A percentile compares a stretch with the other conserved stretches of the same genome.
phyloP scores from a whole-genome alignment of 176 grass and related monocot species.

The Rhynchospora pubera region DNA sequence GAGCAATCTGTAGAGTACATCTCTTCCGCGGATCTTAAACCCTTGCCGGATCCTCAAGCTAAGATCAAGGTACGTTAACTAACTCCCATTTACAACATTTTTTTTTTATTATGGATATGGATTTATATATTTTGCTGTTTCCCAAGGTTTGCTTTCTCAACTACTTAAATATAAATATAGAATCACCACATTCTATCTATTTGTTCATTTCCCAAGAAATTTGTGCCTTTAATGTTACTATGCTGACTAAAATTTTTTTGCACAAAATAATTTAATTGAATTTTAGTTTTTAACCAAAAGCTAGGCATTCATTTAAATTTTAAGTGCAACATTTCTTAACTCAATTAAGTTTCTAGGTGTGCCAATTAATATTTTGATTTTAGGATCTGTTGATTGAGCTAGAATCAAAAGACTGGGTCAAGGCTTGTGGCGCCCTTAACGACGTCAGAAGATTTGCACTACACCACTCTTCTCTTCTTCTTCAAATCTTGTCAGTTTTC shows the following conservation, averaged over 20 bases:
- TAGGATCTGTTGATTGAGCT: conserved; percentile 48
- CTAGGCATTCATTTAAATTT: too few relatives aligned
- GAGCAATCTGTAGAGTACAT: conserved; percentile 79
- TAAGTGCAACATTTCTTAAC: too few relatives aligned
- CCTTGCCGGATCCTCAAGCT: conserved; percentile 40
- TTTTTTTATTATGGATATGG: not conserved
- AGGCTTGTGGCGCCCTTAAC: conserved; percentile 65
- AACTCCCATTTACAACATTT: not conserved
- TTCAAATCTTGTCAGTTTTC: conserved; percentile 53
- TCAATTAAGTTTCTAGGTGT: too few relatives aligned
- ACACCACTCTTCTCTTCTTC: conserved; percentile 50
- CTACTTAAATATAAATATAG: too few relatives aligned
- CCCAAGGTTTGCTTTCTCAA: too few relatives aligned
- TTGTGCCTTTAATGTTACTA: too few relatives aligned
- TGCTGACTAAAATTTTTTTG: too few relatives aligned
- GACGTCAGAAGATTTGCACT: conserved; percentile 62
- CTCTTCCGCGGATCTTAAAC: conserved; percentile 43
- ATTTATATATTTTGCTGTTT: too few relatives aligned
- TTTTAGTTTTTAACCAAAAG: too few relatives aligned
- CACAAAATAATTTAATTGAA: too few relatives aligned
- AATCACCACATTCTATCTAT: too few relatives aligned
- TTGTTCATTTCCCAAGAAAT: too few relatives aligned
- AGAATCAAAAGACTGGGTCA: conserved; percentile 84
- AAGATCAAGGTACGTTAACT: conserved; percentile 42
- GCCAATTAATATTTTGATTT: not conserved